Evolutionary conservation across 768 basidiomycete species (phyloP).

Genomic region (Lactarius pseudohatsudake): DNA sequence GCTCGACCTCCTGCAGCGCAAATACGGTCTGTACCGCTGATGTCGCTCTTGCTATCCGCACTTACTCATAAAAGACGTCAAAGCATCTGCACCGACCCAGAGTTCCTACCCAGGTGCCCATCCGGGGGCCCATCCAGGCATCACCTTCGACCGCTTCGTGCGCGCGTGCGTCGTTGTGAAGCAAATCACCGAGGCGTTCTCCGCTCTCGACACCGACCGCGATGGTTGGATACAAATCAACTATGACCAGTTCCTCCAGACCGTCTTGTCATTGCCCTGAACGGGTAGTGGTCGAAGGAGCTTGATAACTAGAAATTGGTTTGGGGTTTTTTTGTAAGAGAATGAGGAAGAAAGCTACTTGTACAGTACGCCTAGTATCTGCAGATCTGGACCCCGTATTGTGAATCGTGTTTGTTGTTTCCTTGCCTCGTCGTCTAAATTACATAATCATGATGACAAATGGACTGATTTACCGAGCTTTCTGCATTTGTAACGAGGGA

Average conservation of each 20-base stretch:
- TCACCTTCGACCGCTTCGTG: constrained; percentile 85
- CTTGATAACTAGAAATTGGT: background rate
- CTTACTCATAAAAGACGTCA: constrained; percentile 34
- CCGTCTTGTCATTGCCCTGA: constrained; percentile 63
- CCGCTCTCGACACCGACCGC: constrained; percentile 59
- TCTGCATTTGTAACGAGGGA: background rate
- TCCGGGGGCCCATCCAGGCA: constrained; percentile 46
- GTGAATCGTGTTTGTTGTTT: background rate
- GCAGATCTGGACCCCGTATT: background rate
- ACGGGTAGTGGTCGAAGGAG: background rate
- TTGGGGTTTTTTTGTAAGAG: background rate
- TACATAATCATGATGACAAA: background rate
- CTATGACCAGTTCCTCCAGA: constrained; percentile 72
- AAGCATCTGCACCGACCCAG: constrained; percentile 46
- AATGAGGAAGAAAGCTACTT: background rate
- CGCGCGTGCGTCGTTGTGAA: constrained; percentile 82
- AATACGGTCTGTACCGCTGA: constrained; percentile 61
- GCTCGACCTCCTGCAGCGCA: constrained; percentile 65
- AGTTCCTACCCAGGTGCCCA: constrained; percentile 34
- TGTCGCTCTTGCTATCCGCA: no score
- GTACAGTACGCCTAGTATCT: constrained; percentile 1
- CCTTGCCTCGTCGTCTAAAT: background rate
- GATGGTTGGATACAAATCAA: constrained; percentile 69
- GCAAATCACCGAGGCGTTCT: constrained; percentile 73
- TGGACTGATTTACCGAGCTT: background rate